phyloP scores from a whole-genome alignment of 768 basidiomycete species.

The Suillus plorans region DNA sequence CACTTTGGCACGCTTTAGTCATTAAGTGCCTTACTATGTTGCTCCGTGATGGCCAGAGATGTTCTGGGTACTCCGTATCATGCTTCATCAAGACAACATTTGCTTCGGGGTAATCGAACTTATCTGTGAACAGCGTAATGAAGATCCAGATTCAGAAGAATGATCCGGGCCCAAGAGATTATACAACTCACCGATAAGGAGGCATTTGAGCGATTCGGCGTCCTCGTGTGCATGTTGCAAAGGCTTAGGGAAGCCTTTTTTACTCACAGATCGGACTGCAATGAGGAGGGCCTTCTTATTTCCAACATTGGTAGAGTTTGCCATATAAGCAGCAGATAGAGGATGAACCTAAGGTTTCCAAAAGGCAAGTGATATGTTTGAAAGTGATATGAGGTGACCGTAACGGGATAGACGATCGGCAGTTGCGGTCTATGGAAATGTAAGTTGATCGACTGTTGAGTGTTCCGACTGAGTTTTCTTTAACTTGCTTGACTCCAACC shows the following conservation, averaged over 20 bases:
- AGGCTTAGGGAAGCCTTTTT: not conserved
- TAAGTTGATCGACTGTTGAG: not conserved
- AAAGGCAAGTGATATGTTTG: not conserved
- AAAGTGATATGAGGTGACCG: not conserved
- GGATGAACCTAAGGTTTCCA: not conserved
- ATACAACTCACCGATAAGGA: conserved; percentile 24
- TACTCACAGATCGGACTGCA: conserved; percentile 14
- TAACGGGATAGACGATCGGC: not conserved
- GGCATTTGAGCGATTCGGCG: conserved; percentile 12
- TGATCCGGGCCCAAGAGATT: not conserved
- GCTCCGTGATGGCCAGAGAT: conserved; percentile 38
- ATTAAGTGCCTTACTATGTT: conserved; percentile 41
- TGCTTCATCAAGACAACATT: conserved; percentile 49
- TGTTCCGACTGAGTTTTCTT: not conserved
- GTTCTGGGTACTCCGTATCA: conserved; percentile 20
- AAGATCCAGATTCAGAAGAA: not conserved
- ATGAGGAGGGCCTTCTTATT: conserved; percentile 25
- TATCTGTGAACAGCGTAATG: conserved; percentile 22
- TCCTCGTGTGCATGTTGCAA: conserved; percentile 18
- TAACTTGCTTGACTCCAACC: not conserved
- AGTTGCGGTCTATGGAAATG: not conserved
- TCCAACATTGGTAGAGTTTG: conserved; percentile 2
- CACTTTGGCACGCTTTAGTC: not conserved
- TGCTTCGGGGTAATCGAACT: conserved; percentile 36
- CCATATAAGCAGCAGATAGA: not conserved